A percentile compares a stretch with the other conserved stretches of the same genome.
Evolutionary conservation across 441 rosid species (phyloP).

Genomic region (Viola pubescens): DNA sequence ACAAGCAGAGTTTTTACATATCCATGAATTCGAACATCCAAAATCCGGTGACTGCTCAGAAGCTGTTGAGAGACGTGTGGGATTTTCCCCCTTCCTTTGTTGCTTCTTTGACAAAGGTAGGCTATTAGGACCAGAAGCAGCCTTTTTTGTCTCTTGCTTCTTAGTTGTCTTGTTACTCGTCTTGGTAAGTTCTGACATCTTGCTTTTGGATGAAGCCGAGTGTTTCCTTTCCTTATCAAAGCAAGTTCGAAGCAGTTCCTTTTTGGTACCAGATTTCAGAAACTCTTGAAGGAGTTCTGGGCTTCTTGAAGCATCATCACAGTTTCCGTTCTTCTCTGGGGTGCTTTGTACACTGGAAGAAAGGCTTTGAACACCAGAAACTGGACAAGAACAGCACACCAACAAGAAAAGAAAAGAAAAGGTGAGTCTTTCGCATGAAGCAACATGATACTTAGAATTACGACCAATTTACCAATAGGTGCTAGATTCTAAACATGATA

Average conservation of each 20-base stretch:
- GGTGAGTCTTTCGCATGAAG: slow-evolving; percentile 6
- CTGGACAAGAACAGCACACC: slow-evolving; percentile 21
- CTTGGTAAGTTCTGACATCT: slow-evolving; percentile 50
- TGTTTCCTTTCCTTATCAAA: slow-evolving; percentile 44
- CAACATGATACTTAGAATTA: too few relatives aligned
- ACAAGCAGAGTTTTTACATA: slow-evolving; percentile 92
- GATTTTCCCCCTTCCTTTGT: slow-evolving; percentile 65
- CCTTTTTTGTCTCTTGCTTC: slow-evolving; percentile 60
- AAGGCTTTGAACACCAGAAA: slow-evolving; percentile 54
- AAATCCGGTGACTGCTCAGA: slow-evolving; percentile 42
- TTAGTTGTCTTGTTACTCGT: slow-evolving; percentile 38
- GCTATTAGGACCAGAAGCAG: slow-evolving; percentile 29
- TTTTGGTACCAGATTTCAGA: slow-evolving; percentile 45
- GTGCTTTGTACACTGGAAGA: slow-evolving; percentile 65
- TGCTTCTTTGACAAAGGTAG: slow-evolving; percentile 52
- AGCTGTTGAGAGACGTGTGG: slow-evolving; percentile 34
- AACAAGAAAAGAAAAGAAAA: slow-evolving; percentile 4
- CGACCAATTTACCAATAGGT: too few relatives aligned
- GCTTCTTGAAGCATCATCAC: slow-evolving; percentile 56
- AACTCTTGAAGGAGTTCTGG: slow-evolving; percentile 56
- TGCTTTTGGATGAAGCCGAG: slow-evolving; percentile 48
- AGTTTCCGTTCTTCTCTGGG: slow-evolving; percentile 51
- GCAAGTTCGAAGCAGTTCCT: slow-evolving; percentile 44
- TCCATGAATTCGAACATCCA: slow-evolving; percentile 61
- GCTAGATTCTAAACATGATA: background rate